Evolutionary conservation across 2,329 filamentous ascomycete species (phyloP).

Genomic region (Penicillium sp.): DNA sequence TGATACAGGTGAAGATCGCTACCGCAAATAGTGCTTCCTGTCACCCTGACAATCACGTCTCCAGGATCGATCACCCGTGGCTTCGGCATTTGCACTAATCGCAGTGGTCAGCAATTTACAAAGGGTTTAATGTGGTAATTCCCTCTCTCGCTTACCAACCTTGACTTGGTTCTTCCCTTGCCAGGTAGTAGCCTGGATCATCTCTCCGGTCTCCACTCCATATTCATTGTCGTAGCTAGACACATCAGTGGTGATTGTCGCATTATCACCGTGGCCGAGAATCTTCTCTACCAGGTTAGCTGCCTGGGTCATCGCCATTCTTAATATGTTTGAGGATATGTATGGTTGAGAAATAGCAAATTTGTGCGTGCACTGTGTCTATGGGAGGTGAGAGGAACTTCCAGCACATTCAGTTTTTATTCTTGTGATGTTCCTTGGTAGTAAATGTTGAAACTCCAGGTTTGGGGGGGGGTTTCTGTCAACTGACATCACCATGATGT

Average conservation of each 20-base stretch:
- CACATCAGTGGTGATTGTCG: constrained; percentile 67
- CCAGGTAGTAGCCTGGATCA: constrained; percentile 81
- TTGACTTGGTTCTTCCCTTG: constrained; percentile 77
- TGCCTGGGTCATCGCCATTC: constrained; percentile 64
- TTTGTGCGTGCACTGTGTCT: background rate
- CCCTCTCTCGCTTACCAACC: constrained; percentile 49
- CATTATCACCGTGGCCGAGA: constrained; percentile 66
- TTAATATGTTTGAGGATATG: constrained; percentile 13
- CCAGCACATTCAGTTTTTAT: background rate
- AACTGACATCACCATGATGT: constrained; percentile 5
- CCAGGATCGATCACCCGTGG: constrained; percentile 70
- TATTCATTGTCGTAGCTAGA: constrained; percentile 62
- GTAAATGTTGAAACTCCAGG: background rate
- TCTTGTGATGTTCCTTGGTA: background rate
- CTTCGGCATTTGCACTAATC: constrained; percentile 61
- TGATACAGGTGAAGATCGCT: constrained; percentile 57
- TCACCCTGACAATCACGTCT: constrained; percentile 81
- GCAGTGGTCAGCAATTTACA: background rate
- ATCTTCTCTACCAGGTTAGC: constrained; percentile 66
- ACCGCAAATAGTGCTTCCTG: constrained; percentile 62
- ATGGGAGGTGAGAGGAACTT: fast-evolving
- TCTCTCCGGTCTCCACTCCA: constrained; percentile 55
- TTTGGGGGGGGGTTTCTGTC: too few relatives aligned
- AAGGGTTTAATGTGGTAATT: background rate
- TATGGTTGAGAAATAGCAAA: background rate